A percentile compares a stretch with the other conserved stretches of the same genome.
phyloP scores from a whole-genome alignment of 345 rosid species.

The Draba incana region DNA sequence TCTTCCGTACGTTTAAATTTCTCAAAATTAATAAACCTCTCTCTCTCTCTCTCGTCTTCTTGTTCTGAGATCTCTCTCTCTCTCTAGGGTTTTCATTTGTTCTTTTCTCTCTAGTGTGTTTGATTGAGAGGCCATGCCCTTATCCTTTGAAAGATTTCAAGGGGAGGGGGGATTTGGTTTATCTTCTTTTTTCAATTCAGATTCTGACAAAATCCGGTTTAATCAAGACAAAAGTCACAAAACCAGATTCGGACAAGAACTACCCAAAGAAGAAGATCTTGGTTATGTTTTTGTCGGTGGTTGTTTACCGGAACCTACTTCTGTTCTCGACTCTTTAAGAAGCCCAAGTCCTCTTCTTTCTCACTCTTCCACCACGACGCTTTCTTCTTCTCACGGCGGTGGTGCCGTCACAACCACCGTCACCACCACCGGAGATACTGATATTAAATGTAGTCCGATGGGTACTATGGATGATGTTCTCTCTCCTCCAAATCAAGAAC shows the following conservation, averaged over 20 bases:
- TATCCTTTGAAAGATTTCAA: slow-evolving; percentile 84
- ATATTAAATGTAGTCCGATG: slow-evolving; percentile 61
- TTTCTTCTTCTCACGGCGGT: slow-evolving; percentile 74
- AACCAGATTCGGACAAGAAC: slow-evolving; percentile 9
- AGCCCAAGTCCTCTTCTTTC: slow-evolving; percentile 67
- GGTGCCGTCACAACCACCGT: slow-evolving; percentile 29
- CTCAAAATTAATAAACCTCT: slow-evolving; percentile 4
- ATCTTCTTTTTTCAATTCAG: slow-evolving; percentile 45
- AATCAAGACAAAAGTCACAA: slow-evolving; percentile 32
- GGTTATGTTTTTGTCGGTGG: slow-evolving; percentile 47
- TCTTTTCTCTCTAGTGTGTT: not conserved
- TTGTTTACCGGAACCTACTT: slow-evolving; percentile 58
- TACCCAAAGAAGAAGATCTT: slow-evolving; percentile 29
- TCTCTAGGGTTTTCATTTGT: not conserved
- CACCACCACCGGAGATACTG: slow-evolving; percentile 26
- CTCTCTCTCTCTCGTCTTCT: slow-evolving; percentile 34
- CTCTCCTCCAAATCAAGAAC: slow-evolving; percentile 54
- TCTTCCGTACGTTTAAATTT: slow-evolving; percentile 35
- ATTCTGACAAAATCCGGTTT: slow-evolving; percentile 36
- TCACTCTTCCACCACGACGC: slow-evolving; percentile 53
- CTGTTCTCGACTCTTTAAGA: slow-evolving; percentile 62
- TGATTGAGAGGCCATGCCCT: slow-evolving; percentile 73
- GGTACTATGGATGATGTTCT: slow-evolving; percentile 55
- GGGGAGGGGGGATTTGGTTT: slow-evolving; percentile 77
- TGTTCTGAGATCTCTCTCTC: slow-evolving; percentile 41